Evolutionary conservation across 1,284 basidiomycete species (phyloP).

Genomic region (Cystobasidiaceae sp.): DNA sequence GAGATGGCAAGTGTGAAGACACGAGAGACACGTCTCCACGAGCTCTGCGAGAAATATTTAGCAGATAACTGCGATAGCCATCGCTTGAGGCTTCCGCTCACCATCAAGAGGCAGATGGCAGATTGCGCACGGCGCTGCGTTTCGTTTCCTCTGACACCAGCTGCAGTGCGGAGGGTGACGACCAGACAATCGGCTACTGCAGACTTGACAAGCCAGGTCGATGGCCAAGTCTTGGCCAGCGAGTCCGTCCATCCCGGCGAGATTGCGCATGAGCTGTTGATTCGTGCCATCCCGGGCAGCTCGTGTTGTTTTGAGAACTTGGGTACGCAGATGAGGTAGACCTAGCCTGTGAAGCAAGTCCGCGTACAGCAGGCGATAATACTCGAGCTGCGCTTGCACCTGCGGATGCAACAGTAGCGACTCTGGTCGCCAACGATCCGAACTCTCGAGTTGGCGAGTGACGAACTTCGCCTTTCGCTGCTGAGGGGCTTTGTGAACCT

Average conservation of each 20-base stretch:
- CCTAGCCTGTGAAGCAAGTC: conserved; percentile 21
- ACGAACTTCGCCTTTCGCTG: background rate
- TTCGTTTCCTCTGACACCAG: background rate
- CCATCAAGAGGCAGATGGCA: conserved; percentile 22
- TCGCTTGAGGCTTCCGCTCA: background rate
- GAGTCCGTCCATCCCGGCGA: background rate
- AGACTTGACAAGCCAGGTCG: conserved; percentile 5
- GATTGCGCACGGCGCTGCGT: conserved; percentile 5
- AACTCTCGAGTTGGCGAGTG: background rate
- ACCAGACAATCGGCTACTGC: background rate
- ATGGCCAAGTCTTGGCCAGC: background rate
- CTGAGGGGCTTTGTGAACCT: background rate
- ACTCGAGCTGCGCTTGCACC: conserved; percentile 29
- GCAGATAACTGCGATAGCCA: background rate
- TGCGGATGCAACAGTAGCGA: conserved; percentile 19
- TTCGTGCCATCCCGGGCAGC: conserved; percentile 7
- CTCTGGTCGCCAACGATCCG: background rate
- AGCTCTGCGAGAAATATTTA: background rate
- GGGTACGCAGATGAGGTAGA: conserved; percentile 4
- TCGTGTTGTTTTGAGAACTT: conserved; percentile 29
- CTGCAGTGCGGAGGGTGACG: conserved; percentile 6
- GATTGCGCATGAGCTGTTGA: background rate
- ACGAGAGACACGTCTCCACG: conserved; percentile 17
- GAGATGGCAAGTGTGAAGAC: conserved; percentile 23
- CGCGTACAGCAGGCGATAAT: conserved; percentile 29